Base-by-base conservation (phyloP, 2,329 filamentous ascomycete species). In the Aureobasidium sp. region DNA sequence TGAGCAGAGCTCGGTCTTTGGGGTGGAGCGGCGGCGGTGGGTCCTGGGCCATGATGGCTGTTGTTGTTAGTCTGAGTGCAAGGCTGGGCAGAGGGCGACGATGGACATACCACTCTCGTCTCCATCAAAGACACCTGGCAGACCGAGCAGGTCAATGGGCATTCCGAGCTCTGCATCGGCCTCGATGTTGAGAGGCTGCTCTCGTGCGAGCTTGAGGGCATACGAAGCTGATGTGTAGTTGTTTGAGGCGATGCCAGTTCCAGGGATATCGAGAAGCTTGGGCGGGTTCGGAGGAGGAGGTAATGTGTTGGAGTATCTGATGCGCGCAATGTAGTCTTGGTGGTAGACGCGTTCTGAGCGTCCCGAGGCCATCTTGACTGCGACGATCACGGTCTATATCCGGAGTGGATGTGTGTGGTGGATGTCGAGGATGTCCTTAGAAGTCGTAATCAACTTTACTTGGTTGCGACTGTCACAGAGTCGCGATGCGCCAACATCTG, bases 101-200 rank as follows among this genome's bases (percentile, higher is more conserved):
- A 37, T 46, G 47, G 19, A 71, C 78, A 63, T 80, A 96, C 92
- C 90, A 76, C 88, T 88, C 78, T 97, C 93, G 73, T 97, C 91
- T 61, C 92, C 93, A 69, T 97, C 87, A 70, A 97, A 96, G 61
- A 97, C 86, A 31, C 92, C 91, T 7, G 93, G 93, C 77, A 97
- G 90, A 69, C 94, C 94, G 61, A 97, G 88, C 67, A 99, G 77
- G 73, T 97, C 93, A 71, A 99, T 85, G 62, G 92, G 91, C 94
- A 99, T 97, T 61, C 94, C 94, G 67, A 97, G 83, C 78, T 99
- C 94, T 9, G 92, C 94, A 82, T 99, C 94, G 31, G 91, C 91
- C 75, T 99, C 94, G 63, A 99, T 94, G 71, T 96, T 97, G 51
- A 96, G 80, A 57, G 93, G 89, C 77, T 97, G 94, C 70, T 96